Percentiles rank a stretch among this genome's conserved stretches.
phyloP scores from a whole-genome alignment of 768 basidiomycete genomes.

The Rhizopogon sp. region DNA sequence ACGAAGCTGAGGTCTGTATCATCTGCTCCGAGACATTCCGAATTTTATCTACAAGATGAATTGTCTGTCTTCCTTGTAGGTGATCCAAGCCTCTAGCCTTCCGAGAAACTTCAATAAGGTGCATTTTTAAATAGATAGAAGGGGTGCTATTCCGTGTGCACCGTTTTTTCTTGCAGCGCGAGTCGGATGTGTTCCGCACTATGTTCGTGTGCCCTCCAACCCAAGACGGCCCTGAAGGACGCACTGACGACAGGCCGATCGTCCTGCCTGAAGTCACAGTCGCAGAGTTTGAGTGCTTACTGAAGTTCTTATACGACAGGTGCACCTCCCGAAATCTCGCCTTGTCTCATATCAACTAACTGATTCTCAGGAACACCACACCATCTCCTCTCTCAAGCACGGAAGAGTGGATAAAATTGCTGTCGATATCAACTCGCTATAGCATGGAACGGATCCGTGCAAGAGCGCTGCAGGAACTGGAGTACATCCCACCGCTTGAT shows the following conservation, averaged over 20 bases:
- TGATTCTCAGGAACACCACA: not conserved
- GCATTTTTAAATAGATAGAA: conserved; percentile 27
- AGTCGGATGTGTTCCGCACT: conserved; percentile 33
- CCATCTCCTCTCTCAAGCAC: conserved; percentile 9
- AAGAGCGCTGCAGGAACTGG: conserved; percentile 29
- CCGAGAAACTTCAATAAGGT: not conserved
- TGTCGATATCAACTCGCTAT: conserved; percentile 36
- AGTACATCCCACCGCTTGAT: conserved; percentile 16
- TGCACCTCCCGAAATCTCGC: conserved; percentile 12
- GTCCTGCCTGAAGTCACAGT: conserved; percentile 26
- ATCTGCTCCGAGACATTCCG: conserved; percentile 6
- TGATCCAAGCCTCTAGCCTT: not conserved
- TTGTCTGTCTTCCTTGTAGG: conserved; percentile 16
- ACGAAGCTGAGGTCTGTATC: not conserved
- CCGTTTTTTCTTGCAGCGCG: conserved; percentile 32
- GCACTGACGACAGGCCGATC: conserved; percentile 28
- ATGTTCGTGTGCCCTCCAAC: conserved; percentile 30
- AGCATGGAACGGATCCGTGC: conserved; percentile 31
- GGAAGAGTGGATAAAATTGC: conserved; percentile 32
- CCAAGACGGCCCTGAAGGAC: conserved; percentile 24
- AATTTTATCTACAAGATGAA: conserved; percentile 18
- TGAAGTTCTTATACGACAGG: conserved; percentile 37
- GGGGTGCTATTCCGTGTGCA: conserved; percentile 35
- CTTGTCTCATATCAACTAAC: not conserved
- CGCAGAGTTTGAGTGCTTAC: conserved; percentile 32